Base-by-base conservation (phyloP, 148 eudicot species). In the Amaranthus palmeri region DNA sequence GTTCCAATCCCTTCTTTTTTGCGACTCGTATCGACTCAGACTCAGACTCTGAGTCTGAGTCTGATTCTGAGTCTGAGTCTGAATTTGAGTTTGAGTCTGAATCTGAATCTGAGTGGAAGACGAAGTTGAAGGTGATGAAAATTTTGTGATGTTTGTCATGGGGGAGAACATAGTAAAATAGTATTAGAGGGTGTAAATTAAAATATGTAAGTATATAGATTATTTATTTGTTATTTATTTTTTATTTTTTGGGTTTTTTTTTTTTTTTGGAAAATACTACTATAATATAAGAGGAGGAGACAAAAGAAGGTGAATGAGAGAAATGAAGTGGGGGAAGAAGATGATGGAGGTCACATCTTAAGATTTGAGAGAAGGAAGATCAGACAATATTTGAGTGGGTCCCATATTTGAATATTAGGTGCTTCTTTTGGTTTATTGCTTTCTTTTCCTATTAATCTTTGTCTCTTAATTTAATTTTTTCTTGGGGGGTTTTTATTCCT, bases 1-100 rank as follows among this genome's bases (percentile, higher is more conserved):
- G 84, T 90, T 90, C 96, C 96, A 90, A 54, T 90, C 96, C 3
- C 96, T 17, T 1, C 96, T 72, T 70, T 90, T 90, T 17, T 90
- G 96, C 0, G 96, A 86, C 79, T 90, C 96, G 64, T 90, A 90
- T 2, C 96, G 85, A 76, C 96, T 90, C 4, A 79, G 75, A 4
- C 81, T 76, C 6, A 74, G 72, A 7, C 77, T 64, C 14, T 54
- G 68, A 0, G 48, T 14, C 15, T 65, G 43, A 6, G 75, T 61
- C 10, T 9, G 68, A 48, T 47, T 41, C 12, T 4, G 72, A 40
- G 2, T 45, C 15, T 45, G 71, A 41, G 18, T 70, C 10, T 6
- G 60, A 47, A 6, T 61, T 4, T 56, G 40, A n/a, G 3, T 0
- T 15, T 42, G 41, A 5, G 42, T 17, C 61, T 9, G 68, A 48